These are phyloP conservation scores for Curvularia lunata DNA, from an alignment of 2,329 filamentous ascomycete species.

Conservation along the genomic window DNA sequence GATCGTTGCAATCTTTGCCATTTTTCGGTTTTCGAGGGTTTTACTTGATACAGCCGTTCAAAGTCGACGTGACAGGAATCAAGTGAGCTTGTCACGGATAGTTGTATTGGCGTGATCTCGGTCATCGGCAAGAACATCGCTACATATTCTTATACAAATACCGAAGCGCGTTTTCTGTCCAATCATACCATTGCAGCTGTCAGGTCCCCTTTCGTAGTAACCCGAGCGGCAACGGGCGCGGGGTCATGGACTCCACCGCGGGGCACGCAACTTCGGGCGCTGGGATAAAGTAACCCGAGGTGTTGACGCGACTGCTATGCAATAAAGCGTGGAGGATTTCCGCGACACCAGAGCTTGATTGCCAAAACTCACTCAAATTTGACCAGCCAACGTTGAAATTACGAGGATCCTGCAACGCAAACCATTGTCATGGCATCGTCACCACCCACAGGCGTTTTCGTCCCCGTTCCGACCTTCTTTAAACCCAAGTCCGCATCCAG, in stretches of 20 bases:
- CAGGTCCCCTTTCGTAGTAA: conserved; percentile 17
- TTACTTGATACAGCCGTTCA: neutral
- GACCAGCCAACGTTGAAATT: neutral
- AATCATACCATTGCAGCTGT: conserved; percentile 1
- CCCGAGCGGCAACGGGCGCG: conserved; percentile 34
- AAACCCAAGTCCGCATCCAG: conserved; percentile 55
- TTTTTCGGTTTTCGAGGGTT: conserved; percentile 39
- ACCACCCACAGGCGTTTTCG: conserved; percentile 49
- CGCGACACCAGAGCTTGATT: neutral
- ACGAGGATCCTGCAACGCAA: conserved; percentile 6
- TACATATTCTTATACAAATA: neutral
- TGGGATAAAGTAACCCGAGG: conserved; percentile 37
- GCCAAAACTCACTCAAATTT: neutral
- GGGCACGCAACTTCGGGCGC: conserved; percentile 34
- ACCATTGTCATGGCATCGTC: conserved; percentile 33
- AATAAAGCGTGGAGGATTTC: conserved; percentile 5
- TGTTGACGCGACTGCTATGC: conserved; percentile 16
- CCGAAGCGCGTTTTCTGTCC: neutral
- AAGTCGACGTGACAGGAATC: neutral
- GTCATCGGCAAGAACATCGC: neutral
- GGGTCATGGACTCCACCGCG: conserved; percentile 29
- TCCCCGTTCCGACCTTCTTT: conserved; percentile 68
- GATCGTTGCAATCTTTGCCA: conserved; percentile 69
- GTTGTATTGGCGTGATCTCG: neutral
- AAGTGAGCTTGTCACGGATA: neutral